Base-by-base conservation (phyloP, 1,139 yeast genomes). In the Dujonia santamariae region DNA sequence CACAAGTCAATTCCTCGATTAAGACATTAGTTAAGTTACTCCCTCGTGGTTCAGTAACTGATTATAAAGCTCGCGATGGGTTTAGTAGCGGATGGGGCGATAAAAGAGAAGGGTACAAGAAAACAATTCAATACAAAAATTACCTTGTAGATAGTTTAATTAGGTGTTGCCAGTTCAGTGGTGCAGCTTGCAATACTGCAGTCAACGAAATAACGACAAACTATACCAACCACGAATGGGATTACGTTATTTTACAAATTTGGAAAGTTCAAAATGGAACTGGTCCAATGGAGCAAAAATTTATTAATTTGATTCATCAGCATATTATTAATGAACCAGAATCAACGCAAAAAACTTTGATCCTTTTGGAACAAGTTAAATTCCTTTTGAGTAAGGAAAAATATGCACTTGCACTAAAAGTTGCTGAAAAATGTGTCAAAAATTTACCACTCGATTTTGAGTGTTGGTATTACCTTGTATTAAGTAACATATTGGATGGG, bases 381-480 rank as follows among this genome's bases (percentile, higher is more conserved):
- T 68, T 60, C 38, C 46, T 68, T 16, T 50, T 68, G 3, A 53
- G 68, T 4, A 58, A 59, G 37, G 44, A 47, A 5, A 39, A 52
- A 14, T 60, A 49, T 41, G 39, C 36, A 1, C 37, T 47, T 9
- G 75, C 74, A 0, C 40, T 59, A 35, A 40, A 42, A 3, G 44
- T 67, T 13, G 63, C 73, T 9, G 48, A 60, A 35, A 52, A 50
- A 16, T 52, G 65, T 14, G 55, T 67, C 7, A 43, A 51, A 20
- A 51, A 66, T 4, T 46, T 67, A 23, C 73, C 73, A 4, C 54
- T 67, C 26, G 74, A 68, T 40, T 68, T 60, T 37, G 73, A 67
- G 21, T 54, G 64, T 29, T 68, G 75, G 74, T 60, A 52, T 43
- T 47, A 51, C 26, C 49, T 68, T 24, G 53, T 64, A 3, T 47